Conservation (phyloP, 2,329 filamentous ascomycete species). For the Dactylellina drechsleri region DNA sequence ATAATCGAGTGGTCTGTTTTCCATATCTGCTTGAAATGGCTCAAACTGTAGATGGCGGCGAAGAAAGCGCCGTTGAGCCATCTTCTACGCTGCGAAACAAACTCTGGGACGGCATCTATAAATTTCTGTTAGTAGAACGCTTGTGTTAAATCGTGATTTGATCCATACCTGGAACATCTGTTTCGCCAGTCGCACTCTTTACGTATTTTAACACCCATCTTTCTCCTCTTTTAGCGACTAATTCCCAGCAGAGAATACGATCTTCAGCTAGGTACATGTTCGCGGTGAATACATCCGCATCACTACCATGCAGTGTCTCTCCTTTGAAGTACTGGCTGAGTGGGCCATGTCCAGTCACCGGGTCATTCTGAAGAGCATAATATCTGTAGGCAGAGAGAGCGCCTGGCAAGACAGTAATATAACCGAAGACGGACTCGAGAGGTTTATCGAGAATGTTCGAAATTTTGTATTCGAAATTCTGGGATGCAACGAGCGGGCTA, state of each 20-base stretch:
- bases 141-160: background rate
- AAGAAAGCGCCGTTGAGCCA: slow-evolving; percentile 99
- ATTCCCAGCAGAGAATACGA: slow-evolving; percentile 90
- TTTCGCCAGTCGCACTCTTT: slow-evolving; percentile 94
- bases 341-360: slow-evolving; percentile 85
- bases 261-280: slow-evolving; percentile 96
- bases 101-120: slow-evolving; percentile 88
- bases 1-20: slow-evolving; percentile 87
- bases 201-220: slow-evolving; percentile 99
- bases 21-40: slow-evolving; percentile 95
- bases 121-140: slow-evolving; percentile 32
- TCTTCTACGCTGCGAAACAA: slow-evolving; percentile 92
- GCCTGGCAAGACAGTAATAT: slow-evolving; percentile 97
- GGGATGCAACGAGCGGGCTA: slow-evolving; percentile 93
- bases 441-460: slow-evolving; percentile 99
- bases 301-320: slow-evolving; percentile 92
- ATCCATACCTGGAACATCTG: slow-evolving; percentile 88
- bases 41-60: slow-evolving; percentile 94
- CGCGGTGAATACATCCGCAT: slow-evolving; percentile 95
- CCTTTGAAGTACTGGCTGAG: slow-evolving; percentile 99
- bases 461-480: slow-evolving; percentile 99
- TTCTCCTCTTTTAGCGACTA: slow-evolving; percentile 93
- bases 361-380: slow-evolving; percentile 94
- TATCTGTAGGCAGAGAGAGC: slow-evolving; percentile 95
- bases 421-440: slow-evolving; percentile 94